phyloP scores from a whole-genome alignment of 441 rosid genomes.

The Francoa sonchifolia region DNA sequence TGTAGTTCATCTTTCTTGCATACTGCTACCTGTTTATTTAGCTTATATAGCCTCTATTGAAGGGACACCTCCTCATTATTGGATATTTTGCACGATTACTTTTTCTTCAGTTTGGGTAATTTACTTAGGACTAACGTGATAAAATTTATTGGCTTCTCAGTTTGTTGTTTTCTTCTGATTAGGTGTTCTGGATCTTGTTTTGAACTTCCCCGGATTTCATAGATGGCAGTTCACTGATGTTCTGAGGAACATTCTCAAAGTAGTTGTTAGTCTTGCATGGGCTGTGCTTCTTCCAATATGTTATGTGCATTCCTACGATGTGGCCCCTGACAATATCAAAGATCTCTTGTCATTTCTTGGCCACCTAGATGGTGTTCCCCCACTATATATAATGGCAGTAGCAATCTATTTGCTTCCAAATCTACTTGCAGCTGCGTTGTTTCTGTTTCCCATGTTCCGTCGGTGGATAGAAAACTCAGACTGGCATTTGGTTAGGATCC shows the following conservation, averaged over 20 bases:
- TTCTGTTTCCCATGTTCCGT: slow-evolving; percentile 89
- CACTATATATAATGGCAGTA: slow-evolving; percentile 66
- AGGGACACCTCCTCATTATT: not conserved
- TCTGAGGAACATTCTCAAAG: slow-evolving; percentile 64
- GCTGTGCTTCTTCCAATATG: slow-evolving; percentile 60
- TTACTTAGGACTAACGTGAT: slow-evolving; percentile 3
- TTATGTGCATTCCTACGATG: slow-evolving; percentile 44
- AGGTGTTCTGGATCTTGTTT: slow-evolving; percentile 81
- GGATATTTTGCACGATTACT: not conserved
- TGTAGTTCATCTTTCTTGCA: not conserved
- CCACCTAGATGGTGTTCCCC: slow-evolving; percentile 56
- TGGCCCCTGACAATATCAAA: slow-evolving; percentile 30
- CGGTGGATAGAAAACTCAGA: slow-evolving; percentile 97
- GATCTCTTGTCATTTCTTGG: slow-evolving; percentile 44
- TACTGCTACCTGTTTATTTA: too few relatives aligned
- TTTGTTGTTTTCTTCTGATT: slow-evolving; percentile 14
- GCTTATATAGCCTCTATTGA: too few relatives aligned
- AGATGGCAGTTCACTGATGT: slow-evolving; percentile 80
- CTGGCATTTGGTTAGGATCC: slow-evolving; percentile 79
- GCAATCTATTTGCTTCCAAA: slow-evolving; percentile 71
- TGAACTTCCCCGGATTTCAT: slow-evolving; percentile 94
- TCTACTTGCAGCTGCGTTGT: slow-evolving; percentile 59
- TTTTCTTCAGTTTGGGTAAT: slow-evolving; percentile 8
- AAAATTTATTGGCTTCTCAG: slow-evolving; percentile 4
- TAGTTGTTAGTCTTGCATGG: slow-evolving; percentile 73